Evolutionary conservation across 345 rosid genomes (phyloP), one percentile per base, ranked within the genome.

Genomic region (Camelina sativa): DNA sequence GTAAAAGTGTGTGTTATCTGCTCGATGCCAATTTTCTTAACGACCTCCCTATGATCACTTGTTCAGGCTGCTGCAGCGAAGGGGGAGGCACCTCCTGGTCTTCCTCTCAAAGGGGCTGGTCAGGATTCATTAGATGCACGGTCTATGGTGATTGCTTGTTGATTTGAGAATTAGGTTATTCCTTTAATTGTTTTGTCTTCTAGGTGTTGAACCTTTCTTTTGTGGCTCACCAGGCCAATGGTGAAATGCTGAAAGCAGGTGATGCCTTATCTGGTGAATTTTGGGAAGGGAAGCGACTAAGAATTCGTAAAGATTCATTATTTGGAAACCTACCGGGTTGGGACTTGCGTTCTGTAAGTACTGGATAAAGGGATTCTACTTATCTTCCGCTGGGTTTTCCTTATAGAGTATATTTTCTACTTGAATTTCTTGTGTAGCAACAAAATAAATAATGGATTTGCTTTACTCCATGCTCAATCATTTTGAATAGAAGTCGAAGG

Each of bases 1-100:
- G 32, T 38, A 38, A 20, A 17, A 6, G 65, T 38, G 6, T 0
- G 3, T 40, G 32, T 38, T 59, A 35, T 34, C 63, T 37, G 48
- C 65, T 61, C 4, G 17, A 40, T 40, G 53, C 44, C 66, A 61
- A 38, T 67, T 23, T 37, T 61, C 58, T 38, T 67, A 37, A 37
- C 23, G 65, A 46, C 73, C 47, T 66, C 58, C 54, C 22, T 20
- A 13, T 40, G 43, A 3, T 15, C 48, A 43, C 48, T 74, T 53
- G 30, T 82, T 81, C 86, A 95, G 99, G 98, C 97, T 79, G 97
- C 98, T 72, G 96, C 98, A 32, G 99, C 97, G 15, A 95, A 95
- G 86, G 98, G 99, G 79, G 99, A 95, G 89, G 93, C 98, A 64
- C 99, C 97, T 82, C 96, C 89, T 34, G 99, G 99, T 69, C 96